Evolutionary conservation across 31 red algal genomes (phyloP), one percentile per base, ranked within the genome.

Genomic region (Odonthalia washingtoniensis): DNA sequence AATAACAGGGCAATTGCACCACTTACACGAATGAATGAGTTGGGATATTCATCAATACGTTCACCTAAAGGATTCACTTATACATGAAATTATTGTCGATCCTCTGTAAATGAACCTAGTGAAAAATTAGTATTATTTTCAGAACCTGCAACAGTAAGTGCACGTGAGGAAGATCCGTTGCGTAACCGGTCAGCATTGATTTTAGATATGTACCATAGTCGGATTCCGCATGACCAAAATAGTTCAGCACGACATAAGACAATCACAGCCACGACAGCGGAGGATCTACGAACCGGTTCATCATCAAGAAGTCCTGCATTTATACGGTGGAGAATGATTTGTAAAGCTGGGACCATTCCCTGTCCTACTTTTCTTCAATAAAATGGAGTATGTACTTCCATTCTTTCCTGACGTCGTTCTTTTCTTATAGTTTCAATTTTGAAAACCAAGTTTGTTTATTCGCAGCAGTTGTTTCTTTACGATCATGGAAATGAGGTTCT

Each of bases 11-110:
- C 93, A 21, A 84, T 60, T 6, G 87, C 93, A 5, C 87, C 82
- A 5, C 81, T 66, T 24, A 76, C 84, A 28, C 82, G 38, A 46
- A 95, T 87, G 41, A 72, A 90, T 42, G 66, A 82, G 45, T 84
- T 91, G 31, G 81, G 83, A 41, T 95, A 87, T 63, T 91, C 93
- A 69, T 91, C 72, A 69, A 95, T 80, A 46, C 90, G 70, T 65
- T 95, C 88, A 37, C 67, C 64, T n/a, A 95, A 57, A 33, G 88
- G 87, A 12, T 49, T 14, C n/a, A 91, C 89, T 36, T 91, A 57
- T 4, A 74, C 72, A 26, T 91, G 78, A 57, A 95, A 81, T 0
- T n/a, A n/a, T n/a, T n/a, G n/a, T n/a, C n/a, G n/a, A n/a, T n/a
- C n/a, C n/a, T n/a, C n/a, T n/a, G n/a, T n/a, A n/a, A n/a, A n/a